These are phyloP conservation scores for Colletotrichum orchidophilum DNA, from an alignment of 2,329 filamentous ascomycete species.

Conservation along the genomic window DNA sequence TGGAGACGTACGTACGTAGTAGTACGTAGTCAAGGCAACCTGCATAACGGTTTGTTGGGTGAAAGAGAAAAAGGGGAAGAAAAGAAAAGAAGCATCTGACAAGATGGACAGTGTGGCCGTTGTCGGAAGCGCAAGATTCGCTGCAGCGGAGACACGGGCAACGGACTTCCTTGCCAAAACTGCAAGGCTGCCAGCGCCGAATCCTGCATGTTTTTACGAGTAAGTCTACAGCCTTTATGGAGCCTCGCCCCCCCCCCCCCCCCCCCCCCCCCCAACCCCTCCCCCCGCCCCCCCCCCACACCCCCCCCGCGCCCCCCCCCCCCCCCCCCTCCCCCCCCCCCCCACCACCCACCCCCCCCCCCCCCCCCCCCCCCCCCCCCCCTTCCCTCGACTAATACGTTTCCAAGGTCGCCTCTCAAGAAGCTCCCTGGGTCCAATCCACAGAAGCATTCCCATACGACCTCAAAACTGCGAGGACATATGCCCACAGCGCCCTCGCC, in stretches of 20 bases:
- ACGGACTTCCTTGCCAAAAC: constrained; percentile 82
- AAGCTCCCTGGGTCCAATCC: constrained; percentile 42
- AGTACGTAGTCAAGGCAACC: not conserved
- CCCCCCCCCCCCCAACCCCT: too few relatives aligned
- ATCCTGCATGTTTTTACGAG: constrained; percentile 83
- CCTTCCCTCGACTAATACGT: not conserved
- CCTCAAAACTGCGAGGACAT: constrained; percentile 46
- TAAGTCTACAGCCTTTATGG: constrained; percentile 50
- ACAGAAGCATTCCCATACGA: constrained; percentile 48
- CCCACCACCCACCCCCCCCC: not conserved
- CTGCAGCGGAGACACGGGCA: constrained; percentile 85
- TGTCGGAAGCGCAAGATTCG: constrained; percentile 95
- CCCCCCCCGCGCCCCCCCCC: too few relatives aligned
- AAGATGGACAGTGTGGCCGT: constrained; percentile 74
- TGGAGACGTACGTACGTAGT: not conserved
- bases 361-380: too few relatives aligned
- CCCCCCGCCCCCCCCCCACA: not conserved
- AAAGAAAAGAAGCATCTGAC: constrained; percentile 23
- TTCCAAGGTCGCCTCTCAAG: constrained; percentile 49
- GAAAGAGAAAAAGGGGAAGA: not conserved
- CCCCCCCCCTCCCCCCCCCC: not conserved
- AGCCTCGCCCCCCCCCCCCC: too few relatives aligned
- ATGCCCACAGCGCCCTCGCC: constrained; percentile 39
- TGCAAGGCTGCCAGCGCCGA: constrained; percentile 79
- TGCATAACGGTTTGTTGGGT: constrained; percentile 1